phyloP scores from a whole-genome alignment of 192 early-diverging fungal species.

The Endogone sp. region DNA sequence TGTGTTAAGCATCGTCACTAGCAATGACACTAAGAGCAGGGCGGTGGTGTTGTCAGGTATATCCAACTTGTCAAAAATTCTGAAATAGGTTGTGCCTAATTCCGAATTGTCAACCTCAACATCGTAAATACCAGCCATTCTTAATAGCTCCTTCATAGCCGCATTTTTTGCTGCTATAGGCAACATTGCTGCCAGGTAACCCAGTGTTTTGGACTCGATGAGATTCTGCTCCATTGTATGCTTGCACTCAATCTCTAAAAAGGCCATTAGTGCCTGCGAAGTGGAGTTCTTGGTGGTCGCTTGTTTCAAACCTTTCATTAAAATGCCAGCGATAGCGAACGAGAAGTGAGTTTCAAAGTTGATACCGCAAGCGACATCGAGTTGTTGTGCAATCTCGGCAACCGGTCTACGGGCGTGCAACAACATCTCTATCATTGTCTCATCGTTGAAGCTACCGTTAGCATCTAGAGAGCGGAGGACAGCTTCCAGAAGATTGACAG shows the following conservation, averaged over 20 bases:
- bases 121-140: constrained; percentile 46
- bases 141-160: constrained; percentile 54
- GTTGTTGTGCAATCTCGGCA: constrained; percentile 60
- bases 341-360: constrained; percentile 86
- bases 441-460: constrained; percentile 65
- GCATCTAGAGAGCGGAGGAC: constrained; percentile 75
- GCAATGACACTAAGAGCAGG: constrained; percentile 57
- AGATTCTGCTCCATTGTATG: constrained; percentile 29
- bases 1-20: constrained; percentile 68
- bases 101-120: constrained; percentile 34
- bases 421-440: constrained; percentile 69
- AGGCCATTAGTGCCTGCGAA: constrained; percentile 61
- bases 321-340: constrained; percentile 74
- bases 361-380: constrained; percentile 74
- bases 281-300: constrained; percentile 71
- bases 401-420: constrained; percentile 69
- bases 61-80: constrained; percentile 62
- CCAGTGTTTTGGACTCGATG: constrained; percentile 51
- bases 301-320: constrained; percentile 82
- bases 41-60: constrained; percentile 63
- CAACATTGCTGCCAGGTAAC: constrained; percentile 78
- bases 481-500: constrained; percentile 63
- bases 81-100: constrained; percentile 49
- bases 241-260: constrained; percentile 70
- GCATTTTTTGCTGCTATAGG: constrained; percentile 75